Evolutionary conservation across 345 rosid genomes (phyloP).

Genomic region (Citrus australasica): DNA sequence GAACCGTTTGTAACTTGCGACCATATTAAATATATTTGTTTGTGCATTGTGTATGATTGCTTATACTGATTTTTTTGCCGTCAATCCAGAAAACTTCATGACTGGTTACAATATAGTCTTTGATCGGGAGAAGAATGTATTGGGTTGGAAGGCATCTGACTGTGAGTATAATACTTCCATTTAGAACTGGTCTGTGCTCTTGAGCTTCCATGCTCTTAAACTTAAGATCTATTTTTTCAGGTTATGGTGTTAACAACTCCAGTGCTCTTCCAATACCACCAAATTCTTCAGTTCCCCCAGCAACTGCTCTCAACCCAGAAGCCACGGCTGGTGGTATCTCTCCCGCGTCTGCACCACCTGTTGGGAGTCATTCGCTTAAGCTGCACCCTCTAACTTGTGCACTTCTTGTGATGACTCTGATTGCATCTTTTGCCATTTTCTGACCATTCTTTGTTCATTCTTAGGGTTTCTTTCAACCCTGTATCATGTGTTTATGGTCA

Average conservation of each 20-base stretch:
- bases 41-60: not conserved
- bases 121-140: slow-evolving; percentile 56
- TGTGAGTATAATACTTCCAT: slow-evolving; percentile 43
- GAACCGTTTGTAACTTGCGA: not conserved
- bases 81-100: slow-evolving; percentile 78
- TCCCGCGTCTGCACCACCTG: slow-evolving; percentile 20
- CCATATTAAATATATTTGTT: not conserved
- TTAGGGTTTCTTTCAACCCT: too few relatives aligned
- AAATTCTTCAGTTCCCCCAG: slow-evolving; percentile 41
- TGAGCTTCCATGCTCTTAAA: not conserved
- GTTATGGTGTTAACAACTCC: slow-evolving; percentile 29
- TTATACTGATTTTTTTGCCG: not conserved
- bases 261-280: slow-evolving; percentile 37
- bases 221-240: slow-evolving; percentile 17
- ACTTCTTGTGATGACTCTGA: slow-evolving; percentile 15
- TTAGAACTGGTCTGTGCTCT: not conserved
- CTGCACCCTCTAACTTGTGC: slow-evolving; percentile 7
- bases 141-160: slow-evolving; percentile 68
- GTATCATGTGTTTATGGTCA: slow-evolving; percentile 9
- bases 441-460: slow-evolving; percentile 21
- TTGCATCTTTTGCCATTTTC: slow-evolving; percentile 27
- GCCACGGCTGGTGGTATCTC: slow-evolving; percentile 41
- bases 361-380: slow-evolving; percentile 13
- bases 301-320: slow-evolving; percentile 56
- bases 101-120: slow-evolving; percentile 64